Conservation (phyloP, 2,329 filamentous ascomycete species). For the Neopestalotiopsis sp. region DNA sequence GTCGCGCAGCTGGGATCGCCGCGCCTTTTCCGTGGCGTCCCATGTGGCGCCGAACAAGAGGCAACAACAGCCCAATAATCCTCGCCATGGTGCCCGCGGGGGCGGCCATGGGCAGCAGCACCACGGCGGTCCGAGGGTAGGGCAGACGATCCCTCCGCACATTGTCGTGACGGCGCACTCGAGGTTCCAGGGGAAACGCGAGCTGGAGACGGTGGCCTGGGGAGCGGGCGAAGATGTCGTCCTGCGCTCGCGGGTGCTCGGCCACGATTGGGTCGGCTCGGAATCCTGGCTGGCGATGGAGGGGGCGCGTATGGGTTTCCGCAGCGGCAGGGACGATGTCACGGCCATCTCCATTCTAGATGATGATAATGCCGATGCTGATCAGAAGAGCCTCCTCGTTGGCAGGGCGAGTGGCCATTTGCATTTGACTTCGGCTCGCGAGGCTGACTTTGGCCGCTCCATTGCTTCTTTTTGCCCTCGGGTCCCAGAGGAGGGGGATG, state of each 20-base stretch:
- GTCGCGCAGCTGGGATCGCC: conserved; percentile 58
- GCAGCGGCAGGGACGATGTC: conserved; percentile 54
- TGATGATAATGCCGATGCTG: conserved; percentile 34
- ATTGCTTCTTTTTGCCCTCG: conserved; percentile 29
- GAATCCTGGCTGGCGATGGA: conserved; percentile 44
- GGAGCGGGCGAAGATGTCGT: conserved; percentile 59
- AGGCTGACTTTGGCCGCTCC: conserved; percentile 35
- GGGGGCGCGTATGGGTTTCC: conserved; percentile 46
- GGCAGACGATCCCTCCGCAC: conserved; percentile 48
- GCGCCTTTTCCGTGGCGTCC: conserved; percentile 38
- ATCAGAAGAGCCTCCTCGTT: conserved; percentile 45
- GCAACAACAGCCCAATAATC: conserved; percentile 23
- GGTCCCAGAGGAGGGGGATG: neutral
- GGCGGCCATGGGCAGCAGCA: neutral
- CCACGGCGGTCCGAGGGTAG: conserved; percentile 23
- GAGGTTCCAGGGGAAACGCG: conserved; percentile 35
- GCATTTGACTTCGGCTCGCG: conserved; percentile 46
- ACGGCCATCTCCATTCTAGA: conserved; percentile 53
- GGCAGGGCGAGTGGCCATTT: conserved; percentile 58
- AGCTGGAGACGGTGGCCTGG: conserved; percentile 54
- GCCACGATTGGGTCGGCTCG: conserved; percentile 22
- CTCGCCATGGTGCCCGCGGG: conserved; percentile 17
- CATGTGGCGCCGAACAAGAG: conserved; percentile 31
- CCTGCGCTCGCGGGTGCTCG: conserved; percentile 43
- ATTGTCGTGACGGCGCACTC: conserved; percentile 53